phyloP scores from a whole-genome alignment of 2,329 filamentous ascomycete genomes.

The Colletotrichum aenigma region DNA sequence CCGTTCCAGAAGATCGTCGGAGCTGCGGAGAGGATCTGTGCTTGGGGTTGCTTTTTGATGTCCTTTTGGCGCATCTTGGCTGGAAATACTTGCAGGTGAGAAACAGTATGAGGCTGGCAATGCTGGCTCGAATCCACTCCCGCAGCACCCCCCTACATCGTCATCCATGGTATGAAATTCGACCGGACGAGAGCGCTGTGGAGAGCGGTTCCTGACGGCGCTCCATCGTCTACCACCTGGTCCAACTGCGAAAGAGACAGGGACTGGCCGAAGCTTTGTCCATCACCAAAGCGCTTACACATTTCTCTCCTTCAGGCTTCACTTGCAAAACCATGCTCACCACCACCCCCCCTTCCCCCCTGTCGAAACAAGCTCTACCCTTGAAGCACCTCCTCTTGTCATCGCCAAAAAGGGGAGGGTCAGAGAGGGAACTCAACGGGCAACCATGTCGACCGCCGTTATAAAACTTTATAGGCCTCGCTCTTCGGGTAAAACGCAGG shows the following conservation, averaged over 20 bases:
- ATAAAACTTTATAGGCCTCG: slow-evolving; percentile 14
- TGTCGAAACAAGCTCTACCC: slow-evolving; percentile 16
- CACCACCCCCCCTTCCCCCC: not conserved
- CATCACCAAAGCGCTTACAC: not conserved
- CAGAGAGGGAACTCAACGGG: not conserved
- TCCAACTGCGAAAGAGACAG: not conserved
- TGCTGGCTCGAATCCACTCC: not conserved
- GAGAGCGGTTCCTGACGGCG: not conserved
- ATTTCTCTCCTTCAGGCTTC: not conserved
- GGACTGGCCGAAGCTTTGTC: not conserved
- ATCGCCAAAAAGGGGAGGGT: not conserved
- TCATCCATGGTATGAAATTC: not conserved
- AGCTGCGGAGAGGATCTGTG: slow-evolving; percentile 1
- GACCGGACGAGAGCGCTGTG: not conserved
- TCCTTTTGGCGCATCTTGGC: not conserved
- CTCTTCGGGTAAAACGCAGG: not conserved
- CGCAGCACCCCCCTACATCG: not conserved
- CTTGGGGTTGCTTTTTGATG: not conserved
- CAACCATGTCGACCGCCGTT: slow-evolving; percentile 2
- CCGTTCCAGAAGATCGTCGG: not conserved
- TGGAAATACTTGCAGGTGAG: not conserved
- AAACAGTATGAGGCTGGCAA: not conserved
- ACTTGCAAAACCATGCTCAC: not conserved
- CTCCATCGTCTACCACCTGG: not conserved
- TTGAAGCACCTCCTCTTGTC: not conserved